phyloP scores from a whole-genome alignment of 2,329 filamentous ascomycete species.

The Aureobasidium leucospermi region DNA sequence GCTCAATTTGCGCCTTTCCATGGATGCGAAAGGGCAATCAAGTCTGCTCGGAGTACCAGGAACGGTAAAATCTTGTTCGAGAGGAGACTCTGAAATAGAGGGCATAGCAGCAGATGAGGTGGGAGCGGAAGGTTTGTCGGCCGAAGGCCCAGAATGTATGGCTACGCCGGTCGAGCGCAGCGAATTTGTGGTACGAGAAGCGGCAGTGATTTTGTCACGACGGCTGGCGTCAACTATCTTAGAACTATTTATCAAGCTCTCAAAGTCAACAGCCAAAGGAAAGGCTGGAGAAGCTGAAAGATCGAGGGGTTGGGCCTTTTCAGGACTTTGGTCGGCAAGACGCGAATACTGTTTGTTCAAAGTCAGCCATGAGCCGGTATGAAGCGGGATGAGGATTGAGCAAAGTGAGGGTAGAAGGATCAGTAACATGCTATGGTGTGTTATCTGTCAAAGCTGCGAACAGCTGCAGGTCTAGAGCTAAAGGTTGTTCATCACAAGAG shows the following conservation, averaged over 20 bases:
- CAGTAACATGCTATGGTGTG: conserved; percentile 36
- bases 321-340: conserved; percentile 1
- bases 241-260: conserved; percentile 15
- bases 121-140: conserved; percentile 26
- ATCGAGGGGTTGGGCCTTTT: conserved; percentile 9
- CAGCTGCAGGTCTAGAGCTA: conserved; percentile 49
- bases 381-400: neutral
- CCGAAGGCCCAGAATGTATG: conserved; percentile 34
- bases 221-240: conserved; percentile 20
- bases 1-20: conserved; percentile 33
- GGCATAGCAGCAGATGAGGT: conserved; percentile 27
- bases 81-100: conserved; percentile 32
- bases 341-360: conserved; percentile 6
- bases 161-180: conserved; percentile 26
- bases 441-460: conserved; percentile 37
- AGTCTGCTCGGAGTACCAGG: conserved; percentile 72
- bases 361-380: conserved; percentile 6
- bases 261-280: conserved; percentile 4
- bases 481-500: conserved; percentile 36
- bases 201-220: conserved; percentile 24
- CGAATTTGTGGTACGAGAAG: conserved; percentile 29
- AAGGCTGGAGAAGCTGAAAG: conserved; percentile 5
- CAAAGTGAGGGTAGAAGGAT: conserved; percentile 17
- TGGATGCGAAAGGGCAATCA: conserved; percentile 68
- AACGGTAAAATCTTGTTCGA: conserved; percentile 89